phyloP scores from a whole-genome alignment of 345 rosid species.

The Lumnitzera racemosa region DNA sequence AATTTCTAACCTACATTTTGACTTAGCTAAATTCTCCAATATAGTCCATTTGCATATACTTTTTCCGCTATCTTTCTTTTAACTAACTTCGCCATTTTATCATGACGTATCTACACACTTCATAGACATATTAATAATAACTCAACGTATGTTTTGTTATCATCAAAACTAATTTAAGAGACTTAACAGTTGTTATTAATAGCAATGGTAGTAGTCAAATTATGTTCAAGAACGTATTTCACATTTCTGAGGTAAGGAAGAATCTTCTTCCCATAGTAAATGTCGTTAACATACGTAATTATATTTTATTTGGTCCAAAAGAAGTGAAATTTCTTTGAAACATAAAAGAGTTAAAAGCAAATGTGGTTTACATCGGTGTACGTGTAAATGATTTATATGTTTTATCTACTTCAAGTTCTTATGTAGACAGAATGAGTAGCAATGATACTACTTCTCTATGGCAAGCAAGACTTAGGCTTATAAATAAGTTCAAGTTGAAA shows the following conservation, averaged over 20 bases:
- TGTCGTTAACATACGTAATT: background rate
- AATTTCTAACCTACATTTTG: no score
- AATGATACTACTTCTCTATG: constrained; percentile 9
- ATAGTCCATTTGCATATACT: background rate
- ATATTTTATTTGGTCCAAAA: constrained; percentile 9
- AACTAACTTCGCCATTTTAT: no score
- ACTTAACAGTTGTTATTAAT: background rate
- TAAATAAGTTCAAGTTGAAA: background rate
- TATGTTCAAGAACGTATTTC: constrained; percentile 9
- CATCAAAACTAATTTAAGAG: no score
- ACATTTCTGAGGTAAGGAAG: constrained; percentile 8
- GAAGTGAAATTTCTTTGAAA: constrained; percentile 14
- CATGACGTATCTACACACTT: no score
- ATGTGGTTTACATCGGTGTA: constrained; percentile 14
- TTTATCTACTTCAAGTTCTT: constrained; percentile 7
- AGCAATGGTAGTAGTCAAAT: constrained; percentile 1
- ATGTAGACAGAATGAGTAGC: constrained; percentile 13
- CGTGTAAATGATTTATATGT: constrained; percentile 7
- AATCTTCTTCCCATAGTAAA: constrained; percentile 6
- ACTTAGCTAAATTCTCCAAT: no score
- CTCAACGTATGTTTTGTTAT: no score
- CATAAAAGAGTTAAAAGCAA: constrained; percentile 4
- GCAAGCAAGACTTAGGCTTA: constrained; percentile 11
- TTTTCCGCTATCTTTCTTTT: constrained; percentile 1
- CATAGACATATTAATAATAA: no score